A percentile compares a stretch with the other conserved stretches of the same genome.
Evolutionary conservation across 1,139 yeast genomes (phyloP).

Genomic region (Sugiyamaella japonica): DNA sequence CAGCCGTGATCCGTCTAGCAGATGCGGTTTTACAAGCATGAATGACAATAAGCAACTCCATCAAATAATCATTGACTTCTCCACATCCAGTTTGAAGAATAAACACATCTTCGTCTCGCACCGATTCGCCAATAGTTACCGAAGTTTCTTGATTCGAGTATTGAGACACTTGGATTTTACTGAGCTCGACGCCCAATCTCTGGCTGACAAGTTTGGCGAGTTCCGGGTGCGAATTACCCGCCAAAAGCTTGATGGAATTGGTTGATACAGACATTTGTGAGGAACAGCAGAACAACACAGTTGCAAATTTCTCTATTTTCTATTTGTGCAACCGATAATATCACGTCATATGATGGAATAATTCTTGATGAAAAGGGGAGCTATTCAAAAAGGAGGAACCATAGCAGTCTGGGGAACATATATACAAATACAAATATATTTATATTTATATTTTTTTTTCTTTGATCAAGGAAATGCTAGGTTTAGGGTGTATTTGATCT

Average conservation of each 20-base stretch:
- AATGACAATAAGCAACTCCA: constrained; percentile 86
- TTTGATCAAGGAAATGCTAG: background rate
- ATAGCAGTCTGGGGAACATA: background rate
- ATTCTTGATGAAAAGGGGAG: background rate
- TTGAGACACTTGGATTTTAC: constrained; percentile 47
- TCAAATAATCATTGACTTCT: constrained; percentile 76
- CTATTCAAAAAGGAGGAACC: background rate
- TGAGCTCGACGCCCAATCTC: constrained; percentile 44
- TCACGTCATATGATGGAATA: background rate
- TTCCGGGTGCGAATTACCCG: constrained; percentile 91
- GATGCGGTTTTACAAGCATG: constrained; percentile 95
- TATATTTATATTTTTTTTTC: background rate
- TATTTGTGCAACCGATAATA: background rate
- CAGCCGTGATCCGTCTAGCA: constrained; percentile 92
- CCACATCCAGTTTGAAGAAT: constrained; percentile 93
- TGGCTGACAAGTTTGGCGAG: constrained; percentile 74
- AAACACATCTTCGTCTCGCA: constrained; percentile 89
- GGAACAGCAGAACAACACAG: background rate
- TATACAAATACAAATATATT: no score
- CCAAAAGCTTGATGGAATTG: constrained; percentile 73
- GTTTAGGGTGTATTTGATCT: background rate
- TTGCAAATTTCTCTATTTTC: background rate
- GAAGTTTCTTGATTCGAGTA: constrained; percentile 73
- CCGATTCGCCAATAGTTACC: constrained; percentile 90
- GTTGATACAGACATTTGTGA: constrained; percentile 7